Evolutionary conservation across 768 basidiomycete genomes (phyloP).

Genomic region (Daedalea quercina): DNA sequence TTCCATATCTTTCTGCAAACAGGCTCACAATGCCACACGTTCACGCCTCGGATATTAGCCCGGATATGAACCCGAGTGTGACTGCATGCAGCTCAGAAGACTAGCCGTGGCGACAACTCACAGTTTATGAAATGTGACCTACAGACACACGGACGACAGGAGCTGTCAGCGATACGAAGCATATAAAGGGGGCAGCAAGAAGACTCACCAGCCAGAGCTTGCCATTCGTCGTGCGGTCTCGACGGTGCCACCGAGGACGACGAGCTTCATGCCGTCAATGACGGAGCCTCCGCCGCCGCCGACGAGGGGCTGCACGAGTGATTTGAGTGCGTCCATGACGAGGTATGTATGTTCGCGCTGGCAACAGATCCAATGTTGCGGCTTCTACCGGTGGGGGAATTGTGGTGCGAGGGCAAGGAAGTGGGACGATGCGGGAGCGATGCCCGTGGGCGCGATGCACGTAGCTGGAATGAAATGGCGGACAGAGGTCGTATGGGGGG

Average conservation of each 20-base stretch:
- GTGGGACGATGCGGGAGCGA: slow-evolving; percentile 6
- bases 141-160: slow-evolving; percentile 3
- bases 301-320: slow-evolving; percentile 74
- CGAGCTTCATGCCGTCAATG: slow-evolving; percentile 86
- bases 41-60: no score
- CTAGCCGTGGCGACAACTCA: slow-evolving; percentile 33
- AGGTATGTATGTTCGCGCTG: slow-evolving; percentile 8
- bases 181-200: not conserved
- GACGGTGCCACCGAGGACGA: slow-evolving; percentile 82
- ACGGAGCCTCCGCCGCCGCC: slow-evolving; percentile 71
- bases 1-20: no score
- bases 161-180: slow-evolving; percentile 7
- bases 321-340: slow-evolving; percentile 77
- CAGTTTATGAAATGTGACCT: slow-evolving; percentile 88
- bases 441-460: not conserved
- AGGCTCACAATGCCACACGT: no score
- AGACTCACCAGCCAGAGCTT: slow-evolving; percentile 69
- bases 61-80: no score
- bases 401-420: slow-evolving; percentile 17
- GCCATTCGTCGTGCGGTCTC: slow-evolving; percentile 80
- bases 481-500: no score
- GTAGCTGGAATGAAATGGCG: not conserved
- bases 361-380: slow-evolving; percentile 34
- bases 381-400: slow-evolving; percentile 16
- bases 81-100: not conserved